Percentiles rank a stretch among this genome's conserved stretches.
Evolutionary conservation across 1,284 basidiomycete species (phyloP).

Genomic region (Pyrrhoderma lamaoense): DNA sequence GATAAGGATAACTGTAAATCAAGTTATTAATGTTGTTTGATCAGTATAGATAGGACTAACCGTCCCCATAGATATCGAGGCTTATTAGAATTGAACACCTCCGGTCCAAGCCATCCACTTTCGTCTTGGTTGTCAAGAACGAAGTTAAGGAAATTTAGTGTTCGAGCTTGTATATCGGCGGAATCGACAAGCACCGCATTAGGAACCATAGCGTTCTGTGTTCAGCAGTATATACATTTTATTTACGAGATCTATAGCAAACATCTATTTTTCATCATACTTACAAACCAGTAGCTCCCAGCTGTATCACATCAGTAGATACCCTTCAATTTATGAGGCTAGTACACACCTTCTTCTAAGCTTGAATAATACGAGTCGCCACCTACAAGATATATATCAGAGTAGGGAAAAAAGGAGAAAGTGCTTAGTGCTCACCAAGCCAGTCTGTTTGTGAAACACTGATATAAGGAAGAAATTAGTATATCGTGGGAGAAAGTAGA

Average conservation of each 20-base stretch:
- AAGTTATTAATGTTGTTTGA: neutral
- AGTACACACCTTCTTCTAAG: constrained; percentile 43
- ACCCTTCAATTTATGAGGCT: neutral
- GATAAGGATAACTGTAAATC: constrained; percentile 40
- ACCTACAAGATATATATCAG: neutral
- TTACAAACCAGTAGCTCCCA: constrained; percentile 54
- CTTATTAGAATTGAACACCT: constrained; percentile 42
- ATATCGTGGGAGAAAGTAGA: neutral
- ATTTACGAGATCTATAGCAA: constrained; percentile 1
- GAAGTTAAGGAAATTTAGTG: constrained; percentile 44
- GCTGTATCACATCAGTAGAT: constrained; percentile 27
- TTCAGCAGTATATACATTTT: too few species aligned
- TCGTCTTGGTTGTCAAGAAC: constrained; percentile 47
- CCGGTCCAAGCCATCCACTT: constrained; percentile 51
- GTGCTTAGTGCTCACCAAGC: constrained; percentile 28
- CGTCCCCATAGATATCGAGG: constrained; percentile 50
- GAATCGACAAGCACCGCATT: constrained; percentile 41
- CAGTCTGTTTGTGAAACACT: constrained; percentile 48
- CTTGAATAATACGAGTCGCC: constrained; percentile 44
- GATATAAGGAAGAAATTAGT: neutral
- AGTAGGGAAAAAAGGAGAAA: neutral
- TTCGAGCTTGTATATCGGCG: constrained; percentile 39
- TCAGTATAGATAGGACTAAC: constrained; percentile 24
- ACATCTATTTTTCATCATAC: constrained; percentile 22
- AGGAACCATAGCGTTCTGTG: constrained; percentile 49